Evolutionary conservation across 495 filamentous ascomycete genomes (phyloP).

Genomic region (Polyplosphaeria fusca): DNA sequence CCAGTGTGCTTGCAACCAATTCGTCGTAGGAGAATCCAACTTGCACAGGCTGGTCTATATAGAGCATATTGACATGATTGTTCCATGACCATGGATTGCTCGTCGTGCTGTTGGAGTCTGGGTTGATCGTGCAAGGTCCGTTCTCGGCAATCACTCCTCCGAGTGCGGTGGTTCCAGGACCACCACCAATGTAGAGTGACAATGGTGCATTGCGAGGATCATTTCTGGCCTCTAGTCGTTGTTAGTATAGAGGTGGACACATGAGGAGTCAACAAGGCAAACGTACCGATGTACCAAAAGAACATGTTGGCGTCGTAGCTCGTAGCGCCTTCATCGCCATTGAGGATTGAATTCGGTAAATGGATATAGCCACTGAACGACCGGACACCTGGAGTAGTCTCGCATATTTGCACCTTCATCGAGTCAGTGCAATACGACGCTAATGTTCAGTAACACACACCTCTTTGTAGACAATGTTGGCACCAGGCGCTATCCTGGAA

Average conservation of each 20-base stretch:
- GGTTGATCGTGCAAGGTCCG: conserved; percentile 47
- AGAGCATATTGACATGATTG: conserved; percentile 44
- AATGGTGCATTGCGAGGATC: conserved; percentile 16
- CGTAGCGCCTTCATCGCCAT: background rate
- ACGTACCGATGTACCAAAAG: conserved; percentile 24
- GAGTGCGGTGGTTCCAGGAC: conserved; percentile 15
- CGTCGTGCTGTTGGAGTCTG: conserved; percentile 38
- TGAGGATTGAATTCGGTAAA: conserved; percentile 9
- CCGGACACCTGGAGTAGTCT: conserved; percentile 20
- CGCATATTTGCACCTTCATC: conserved; percentile 10
- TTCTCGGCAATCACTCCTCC: conserved; percentile 12
- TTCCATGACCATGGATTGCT: conserved; percentile 28
- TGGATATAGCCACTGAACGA: conserved; percentile 22
- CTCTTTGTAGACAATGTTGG: conserved; percentile 11
- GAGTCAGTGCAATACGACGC: too few relatives aligned
- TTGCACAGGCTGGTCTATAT: conserved; percentile 21
- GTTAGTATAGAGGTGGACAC: background rate
- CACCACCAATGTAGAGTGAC: conserved; percentile 19
- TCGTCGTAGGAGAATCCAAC: conserved; percentile 39
- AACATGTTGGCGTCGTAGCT: conserved; percentile 21
- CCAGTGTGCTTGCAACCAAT: conserved; percentile 47
- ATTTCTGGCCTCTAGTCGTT: conserved; percentile 5
- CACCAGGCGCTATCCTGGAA: background rate
- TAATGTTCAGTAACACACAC: background rate
- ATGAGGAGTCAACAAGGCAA: background rate